Base-by-base conservation (phyloP, 371 early-diverging fungal species). In the Massospora cicadina region DNA sequence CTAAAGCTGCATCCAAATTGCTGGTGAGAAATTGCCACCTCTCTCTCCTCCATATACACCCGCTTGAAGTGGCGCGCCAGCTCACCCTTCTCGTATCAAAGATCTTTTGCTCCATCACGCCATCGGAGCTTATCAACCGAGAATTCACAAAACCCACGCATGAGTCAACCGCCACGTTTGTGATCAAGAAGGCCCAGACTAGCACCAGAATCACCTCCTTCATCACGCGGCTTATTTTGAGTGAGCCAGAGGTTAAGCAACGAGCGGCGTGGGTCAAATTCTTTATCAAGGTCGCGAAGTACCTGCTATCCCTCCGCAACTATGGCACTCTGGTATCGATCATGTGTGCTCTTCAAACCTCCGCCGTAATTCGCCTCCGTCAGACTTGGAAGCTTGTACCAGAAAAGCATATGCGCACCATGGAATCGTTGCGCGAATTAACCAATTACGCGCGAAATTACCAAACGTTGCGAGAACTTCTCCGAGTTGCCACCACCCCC, bases 281-380 rank as follows among this genome's bases (percentile, higher is more conserved):
- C 71, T 89, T 90, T 74, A 84, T 94, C 58, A 80, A 55, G 63
- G 24, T 33, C 24, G 62, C 30, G 21, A 54, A 61, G 24, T 55
- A 23, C 21, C 17, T 60, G 7, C 54, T 85, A 7, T 77, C 75
- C 33, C 68, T 91, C 23, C 80, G 86, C 64, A 93, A 93, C 71
- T 91, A 79, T 68, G 85, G 88, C 65, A 82, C 88, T 0, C 70
- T 90, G 24, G 83, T 88, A 78, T 86, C 91, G 0, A 79, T 93
- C 54, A 75, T 84, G 33, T 83, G 85, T 0, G 92, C 85, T 0
- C 74, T 92, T 23, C 80, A 81, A 64, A 86, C 86, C 1, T 82
- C 91, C 0, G 79, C 88, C 2, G 80, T 93, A 7, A 72, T 72
- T 54, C 76, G 93, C 55, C 73, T 93, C 26, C 80, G 82, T 63